Evolutionary conservation across 148 eudicot species (phyloP), one percentile per base, ranked within the genome.

Genomic region (Arbutus unedo): DNA sequence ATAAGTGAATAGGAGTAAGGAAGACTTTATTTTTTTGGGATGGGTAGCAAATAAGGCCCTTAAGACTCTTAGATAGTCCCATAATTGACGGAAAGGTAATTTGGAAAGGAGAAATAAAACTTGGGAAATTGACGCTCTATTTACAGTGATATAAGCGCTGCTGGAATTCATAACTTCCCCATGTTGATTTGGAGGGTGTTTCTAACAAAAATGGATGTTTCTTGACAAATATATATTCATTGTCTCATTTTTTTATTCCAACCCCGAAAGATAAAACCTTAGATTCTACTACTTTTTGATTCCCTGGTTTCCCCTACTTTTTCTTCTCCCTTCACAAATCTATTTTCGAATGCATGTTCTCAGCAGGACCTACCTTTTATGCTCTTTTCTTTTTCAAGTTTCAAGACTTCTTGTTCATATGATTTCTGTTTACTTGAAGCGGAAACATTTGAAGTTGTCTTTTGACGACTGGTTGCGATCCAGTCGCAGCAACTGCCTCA

Each of bases 261-360:
- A 68, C 47, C 45, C 3, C 1, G 18, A 4, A 14, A 68, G 47
- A 67, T 8, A 67, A 41, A 41, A 68, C 70, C 70, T 3, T 38
- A 64, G 68, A 4, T 64, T 59, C 41, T 64, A 23, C 70, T 64
- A 0, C 43, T 64, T 64, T 64, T 64, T 14, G 23, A 11, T 23
- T 64, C 13, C 70, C 3, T 3, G 4, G 23, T 21, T 62, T 9
- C 68, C 14, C 66, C 6, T 60, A 23, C 66, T 60, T 73, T 9
- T 73, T 47, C 54, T 59, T 44, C 49, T 71, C 50, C 19, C 75
- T 71, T 44, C 50, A 71, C 75, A 31, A 71, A 71, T 71, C 50
- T 71, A 44, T 41, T 71, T 41, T 0, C 9, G 7, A 71, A 43
- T 66, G 43, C 2, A 10, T 23, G 71, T 15, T 23, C 31, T 16